Conservation (phyloP, 257 asterid species). For the Eustoma russellianum region DNA sequence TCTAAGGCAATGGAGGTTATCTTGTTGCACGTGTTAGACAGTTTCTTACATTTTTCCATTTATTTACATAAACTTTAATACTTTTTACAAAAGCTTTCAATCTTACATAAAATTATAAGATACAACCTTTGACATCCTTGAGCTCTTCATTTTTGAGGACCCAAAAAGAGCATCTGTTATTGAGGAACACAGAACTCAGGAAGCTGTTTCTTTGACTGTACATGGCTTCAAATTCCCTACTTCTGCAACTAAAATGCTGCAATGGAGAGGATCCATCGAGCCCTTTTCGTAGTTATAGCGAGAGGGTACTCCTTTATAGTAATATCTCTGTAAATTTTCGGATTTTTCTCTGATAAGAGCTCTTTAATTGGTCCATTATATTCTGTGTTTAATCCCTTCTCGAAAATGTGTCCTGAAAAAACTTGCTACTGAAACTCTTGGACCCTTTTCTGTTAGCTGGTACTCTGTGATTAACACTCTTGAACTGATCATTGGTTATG, state of each 20-base stretch:
- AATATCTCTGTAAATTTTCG: conserved; percentile 9
- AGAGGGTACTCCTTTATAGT: conserved; percentile 7
- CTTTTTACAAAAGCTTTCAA: too few relatives aligned
- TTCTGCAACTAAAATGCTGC: conserved; percentile 6
- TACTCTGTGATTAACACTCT: conserved; percentile 36
- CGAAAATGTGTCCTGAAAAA: conserved; percentile 22
- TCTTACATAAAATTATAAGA: too few relatives aligned
- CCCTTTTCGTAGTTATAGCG: conserved; percentile 6
- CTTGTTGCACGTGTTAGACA: too few relatives aligned
- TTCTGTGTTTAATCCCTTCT: conserved; percentile 8
- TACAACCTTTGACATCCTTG: too few relatives aligned
- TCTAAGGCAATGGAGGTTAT: too few relatives aligned
- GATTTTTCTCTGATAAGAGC: conserved; percentile 15
- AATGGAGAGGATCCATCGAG: conserved; percentile 2
- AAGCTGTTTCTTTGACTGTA: too few relatives aligned
- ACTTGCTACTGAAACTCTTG: conserved; percentile 30
- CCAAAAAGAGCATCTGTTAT: too few relatives aligned
- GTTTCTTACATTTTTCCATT: too few relatives aligned
- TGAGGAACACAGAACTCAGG: too few relatives aligned
- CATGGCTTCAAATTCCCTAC: too few relatives aligned
- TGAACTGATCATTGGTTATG: conserved; percentile 36
- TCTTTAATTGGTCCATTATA: conserved; percentile 19
- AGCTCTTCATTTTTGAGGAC: too few relatives aligned
- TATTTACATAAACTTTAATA: too few relatives aligned
- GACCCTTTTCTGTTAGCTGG: conserved; percentile 20